phyloP scores from a whole-genome alignment of 73 alveolate species.

The Tetrahymena malaccensis region DNA sequence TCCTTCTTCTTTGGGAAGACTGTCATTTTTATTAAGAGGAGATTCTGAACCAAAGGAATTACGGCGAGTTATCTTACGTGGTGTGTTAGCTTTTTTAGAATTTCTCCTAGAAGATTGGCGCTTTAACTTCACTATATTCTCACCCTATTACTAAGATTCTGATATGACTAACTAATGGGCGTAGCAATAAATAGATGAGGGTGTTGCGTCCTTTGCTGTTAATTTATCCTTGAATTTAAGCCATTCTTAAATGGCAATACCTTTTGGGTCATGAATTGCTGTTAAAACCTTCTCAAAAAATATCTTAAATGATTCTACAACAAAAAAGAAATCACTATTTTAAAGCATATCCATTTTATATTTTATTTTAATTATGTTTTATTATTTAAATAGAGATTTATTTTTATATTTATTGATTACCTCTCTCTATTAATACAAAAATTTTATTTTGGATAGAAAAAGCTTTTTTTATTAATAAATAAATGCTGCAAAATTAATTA shows the following conservation, averaged over 20 bases:
- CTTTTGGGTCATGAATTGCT: neutral
- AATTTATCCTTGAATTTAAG: neutral
- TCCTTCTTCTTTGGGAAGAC: neutral
- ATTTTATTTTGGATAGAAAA: neutral
- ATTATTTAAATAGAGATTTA: neutral
- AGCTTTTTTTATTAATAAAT: neutral
- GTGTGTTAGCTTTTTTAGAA: neutral
- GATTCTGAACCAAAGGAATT: neutral
- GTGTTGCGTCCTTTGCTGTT: neutral
- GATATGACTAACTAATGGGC: neutral
- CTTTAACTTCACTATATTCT: neutral
- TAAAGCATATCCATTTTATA: neutral
- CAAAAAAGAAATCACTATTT: neutral
- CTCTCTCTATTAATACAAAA: neutral
- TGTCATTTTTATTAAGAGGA: neutral
- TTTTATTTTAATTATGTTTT: neutral
- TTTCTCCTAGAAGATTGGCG: neutral
- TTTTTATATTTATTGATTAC: neutral
- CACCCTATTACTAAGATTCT: neutral
- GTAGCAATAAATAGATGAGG: neutral
- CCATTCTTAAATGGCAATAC: neutral
- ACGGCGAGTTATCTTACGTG: neutral
- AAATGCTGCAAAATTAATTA: neutral
- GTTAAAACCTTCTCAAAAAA: neutral
- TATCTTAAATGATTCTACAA: neutral